Evolutionary conservation across 768 basidiomycete genomes (phyloP), one percentile per base, ranked within the genome.

Genomic region (Naganishia friedmannii): DNA sequence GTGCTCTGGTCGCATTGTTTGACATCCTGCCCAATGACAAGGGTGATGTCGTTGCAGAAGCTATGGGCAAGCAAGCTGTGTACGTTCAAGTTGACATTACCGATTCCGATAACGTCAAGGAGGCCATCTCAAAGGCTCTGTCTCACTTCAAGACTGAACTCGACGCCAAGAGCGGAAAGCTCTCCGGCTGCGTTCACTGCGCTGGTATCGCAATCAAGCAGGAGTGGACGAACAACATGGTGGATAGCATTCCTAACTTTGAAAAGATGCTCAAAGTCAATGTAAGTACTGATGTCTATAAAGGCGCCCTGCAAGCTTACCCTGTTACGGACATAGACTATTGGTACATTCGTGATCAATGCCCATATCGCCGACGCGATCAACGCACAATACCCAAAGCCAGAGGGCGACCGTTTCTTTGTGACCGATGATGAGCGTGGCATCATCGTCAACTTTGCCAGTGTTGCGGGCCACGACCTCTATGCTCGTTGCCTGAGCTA

Each of bases 381-480:
- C 72, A 77, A 78, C 68, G 73, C 73, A 26, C 76, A 78, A 32
- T 77, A 79, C 68, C 74, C 76, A 0, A 68, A 72, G 21, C 58
- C 58, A 2, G 65, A 71, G 32, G 73, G 74, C 53, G 72, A 69
- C 9, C 73, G 72, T 8, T 77, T 75, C 73, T 76, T 70, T 65
- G 71, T 71, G 10, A 71, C 69, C 55, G 71, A 76, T 63, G 78
- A 79, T 60, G 78, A 79, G 69, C 71, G 78, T 7, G 78, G 78
- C 34, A 72, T 78, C 69, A 79, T 79, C 46, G 67, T 79, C 74
- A 79, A 79, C 73, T 75, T 78, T 53, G 78, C 78, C 17, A 73
- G 72, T 31, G 78, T 74, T 2, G 78, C 77, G n/a, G 78, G 74
- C 3, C 69, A 75, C 57, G 70, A 66, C 21, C 60, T 66, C 31